Evolutionary conservation across 176 grass and related monocot genomes (phyloP).

Genomic region (Oryza coarctata): DNA sequence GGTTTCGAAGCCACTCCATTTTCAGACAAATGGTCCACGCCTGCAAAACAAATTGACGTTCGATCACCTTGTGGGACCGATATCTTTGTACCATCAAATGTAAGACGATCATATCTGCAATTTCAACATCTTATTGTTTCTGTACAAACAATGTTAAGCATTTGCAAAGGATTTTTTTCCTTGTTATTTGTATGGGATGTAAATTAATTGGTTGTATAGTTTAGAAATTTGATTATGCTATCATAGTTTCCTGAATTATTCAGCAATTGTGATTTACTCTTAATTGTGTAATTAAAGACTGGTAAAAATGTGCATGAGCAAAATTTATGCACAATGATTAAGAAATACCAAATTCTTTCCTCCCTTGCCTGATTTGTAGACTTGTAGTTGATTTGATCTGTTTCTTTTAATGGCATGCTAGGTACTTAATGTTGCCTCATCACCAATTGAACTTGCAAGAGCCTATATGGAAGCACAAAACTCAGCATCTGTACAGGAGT

Average conservation of each 20-base stretch:
- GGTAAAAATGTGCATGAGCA: background rate
- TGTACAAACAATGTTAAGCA: conserved; percentile 4
- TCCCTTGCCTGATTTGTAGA: conserved; percentile 9
- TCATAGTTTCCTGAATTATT: background rate
- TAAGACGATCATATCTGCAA: conserved; percentile 36
- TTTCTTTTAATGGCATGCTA: conserved; percentile 39
- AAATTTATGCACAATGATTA: conserved; percentile 8
- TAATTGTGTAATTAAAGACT: background rate
- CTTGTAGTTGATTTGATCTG: conserved; percentile 7
- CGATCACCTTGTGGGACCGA: conserved; percentile 20
- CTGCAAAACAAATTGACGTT: conserved; percentile 9
- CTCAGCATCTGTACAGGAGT: conserved; percentile 40
- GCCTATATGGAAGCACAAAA: conserved; percentile 60
- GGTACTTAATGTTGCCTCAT: conserved; percentile 47
- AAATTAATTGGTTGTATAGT: background rate
- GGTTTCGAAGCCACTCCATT: conserved; percentile 33
- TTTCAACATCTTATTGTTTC: conserved; percentile 15
- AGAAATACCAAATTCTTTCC: background rate
- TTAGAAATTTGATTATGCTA: conserved; percentile 23
- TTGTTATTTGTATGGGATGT: conserved; percentile 14
- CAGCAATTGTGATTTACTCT: background rate
- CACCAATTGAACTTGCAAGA: conserved; percentile 72
- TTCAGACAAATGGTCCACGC: conserved; percentile 27
- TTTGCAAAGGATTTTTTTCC: background rate
- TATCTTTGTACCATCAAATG: conserved; percentile 31